Base-by-base conservation (phyloP, 257 asterid genomes). In the Solanum lycopersicoides region DNA sequence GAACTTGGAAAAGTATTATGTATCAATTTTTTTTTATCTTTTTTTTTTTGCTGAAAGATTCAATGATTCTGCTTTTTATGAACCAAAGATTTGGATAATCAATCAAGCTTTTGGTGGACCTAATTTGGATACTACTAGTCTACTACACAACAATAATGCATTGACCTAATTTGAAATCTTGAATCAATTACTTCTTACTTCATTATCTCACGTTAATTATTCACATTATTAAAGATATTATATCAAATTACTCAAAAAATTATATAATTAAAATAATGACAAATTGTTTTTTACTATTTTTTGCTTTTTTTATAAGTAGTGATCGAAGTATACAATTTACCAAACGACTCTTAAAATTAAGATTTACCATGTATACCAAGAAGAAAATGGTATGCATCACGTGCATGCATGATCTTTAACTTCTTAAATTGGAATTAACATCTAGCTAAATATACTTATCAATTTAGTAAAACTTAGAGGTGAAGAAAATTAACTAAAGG, bases 401-500 rank as follows among this genome's bases (percentile, higher is more conserved):
- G 63, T 76, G 60, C 59, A 76, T 76, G 21, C 21, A 5, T 41
- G 77, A 8, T 3, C 39, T 30, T 28, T 66, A 10, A 9, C 82
- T 41, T 23, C 83, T 76, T 42, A 76, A 42, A 41, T 76, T 42
- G 21, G n/a, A 76, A 71, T 16, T 4, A 71, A 42, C 8, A 23
- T 13, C 21, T 44, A 77, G 25, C 20, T 44, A 37, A 35, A 47
- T 47, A 47, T 73, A 35, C 6, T 73, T 45, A 32, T 9, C 80
- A 72, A 35, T 18, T 72, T 73, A 35, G 47, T 73, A 82, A 82
- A 79, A 83, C 93, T 92, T 91, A 86, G 25, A 76, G 82, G 25
- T 85, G 92, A 93, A 91, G 94, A 91, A 93, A 93, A 77, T 69
- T 30, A 93, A 42, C 32, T 30, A 73, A 73, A 73, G 76, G 92